Base-by-base conservation (phyloP, 225 moss, liverwort and hornwort genomes). In the Bryoerythrophyllum caledonicum region DNA sequence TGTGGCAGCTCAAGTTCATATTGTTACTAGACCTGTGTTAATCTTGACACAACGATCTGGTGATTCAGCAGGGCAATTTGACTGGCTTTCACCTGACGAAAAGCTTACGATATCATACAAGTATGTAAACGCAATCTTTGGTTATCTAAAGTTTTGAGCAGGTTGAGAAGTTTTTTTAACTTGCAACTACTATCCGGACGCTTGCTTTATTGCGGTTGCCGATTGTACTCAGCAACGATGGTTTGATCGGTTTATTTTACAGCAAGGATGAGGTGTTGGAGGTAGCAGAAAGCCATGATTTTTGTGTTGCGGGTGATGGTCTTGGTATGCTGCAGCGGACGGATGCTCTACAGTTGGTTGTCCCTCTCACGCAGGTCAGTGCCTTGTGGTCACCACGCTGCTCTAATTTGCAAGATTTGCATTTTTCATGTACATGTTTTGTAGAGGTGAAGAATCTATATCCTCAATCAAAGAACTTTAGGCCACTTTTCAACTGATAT, bases 71-170 rank as follows among this genome's bases (percentile, higher is more conserved):
- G 87, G 83, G 63, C 82, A 77, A 69, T 93, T 93, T 76, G 85
- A 91, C 53, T 97, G 97, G 97, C 72, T 93, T 64, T 97, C 97
- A 71, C 97, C 97, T 53, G 91, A 97, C 82, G 94, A 97, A 80
- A 79, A 73, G 70, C 76, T 87, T 28, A 90, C 70, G 67, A 54
- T 93, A 32, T 76, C 85, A 20, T 94, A 90, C 83, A 89, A 76
- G 93, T 92, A 83, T 16, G 77, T 13, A 65, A n/a, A 27, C 26
- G 69, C 74, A 15, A 62, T 41, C 65, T 53, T 57, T 60, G 25
- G 23, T 74, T 57, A 24, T 40, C 60, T 43, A 13, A 57, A 65
- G 64, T 15, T 30, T 62, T 65, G 52, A 58, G 24, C 21, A 46
- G 10, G 11, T 56, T 38, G 57, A 30, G 41, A 37, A 58, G 10